Percentiles rank a stretch among this genome's conserved stretches.
Conservation (phyloP, 1,139 yeast species). For the Taphrina wiesneri region DNA sequence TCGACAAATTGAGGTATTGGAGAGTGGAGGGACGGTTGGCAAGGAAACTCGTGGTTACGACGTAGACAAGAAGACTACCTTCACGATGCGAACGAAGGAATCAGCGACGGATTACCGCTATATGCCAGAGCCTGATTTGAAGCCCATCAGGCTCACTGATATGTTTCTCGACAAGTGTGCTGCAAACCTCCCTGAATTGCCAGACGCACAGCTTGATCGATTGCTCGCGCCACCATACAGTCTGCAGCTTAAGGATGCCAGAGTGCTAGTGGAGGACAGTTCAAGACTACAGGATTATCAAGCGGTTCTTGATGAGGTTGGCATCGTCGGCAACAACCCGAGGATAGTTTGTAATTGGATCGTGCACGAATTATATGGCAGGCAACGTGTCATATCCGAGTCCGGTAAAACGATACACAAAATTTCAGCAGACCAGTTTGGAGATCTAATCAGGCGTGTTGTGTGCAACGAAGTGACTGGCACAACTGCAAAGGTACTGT, state of each 20-base stretch:
- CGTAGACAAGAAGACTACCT: slow-evolving; percentile 59
- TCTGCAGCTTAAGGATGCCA: slow-evolving; percentile 70
- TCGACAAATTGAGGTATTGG: slow-evolving; percentile 59
- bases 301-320: slow-evolving; percentile 36
- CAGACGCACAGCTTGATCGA: slow-evolving; percentile 59
- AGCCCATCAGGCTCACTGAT: slow-evolving; percentile 54
- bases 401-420: slow-evolving; percentile 4
- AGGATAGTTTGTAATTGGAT: slow-evolving; percentile 53
- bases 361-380: slow-evolving; percentile 76
- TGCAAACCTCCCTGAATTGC: slow-evolving; percentile 57
- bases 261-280: slow-evolving; percentile 56
- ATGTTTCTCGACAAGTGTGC: slow-evolving; percentile 50
- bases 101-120: slow-evolving; percentile 83
- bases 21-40: slow-evolving; percentile 47
- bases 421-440: slow-evolving; percentile 46
- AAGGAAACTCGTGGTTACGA: slow-evolving; percentile 94
- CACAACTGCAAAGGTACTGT: slow-evolving; percentile 65
- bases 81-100: slow-evolving; percentile 72
- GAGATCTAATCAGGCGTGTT: slow-evolving; percentile 52
- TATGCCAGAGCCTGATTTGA: slow-evolving; percentile 91
- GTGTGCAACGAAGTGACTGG: slow-evolving; percentile 50
- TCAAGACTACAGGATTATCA: slow-evolving; percentile 57
- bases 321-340: slow-evolving; percentile 39
- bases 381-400: slow-evolving; percentile 57
- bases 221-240: slow-evolving; percentile 54